Evolutionary conservation across 2,329 filamentous ascomycete species (phyloP), one percentile per base, ranked within the genome.

Genomic region (Stenocarpella maydis): DNA sequence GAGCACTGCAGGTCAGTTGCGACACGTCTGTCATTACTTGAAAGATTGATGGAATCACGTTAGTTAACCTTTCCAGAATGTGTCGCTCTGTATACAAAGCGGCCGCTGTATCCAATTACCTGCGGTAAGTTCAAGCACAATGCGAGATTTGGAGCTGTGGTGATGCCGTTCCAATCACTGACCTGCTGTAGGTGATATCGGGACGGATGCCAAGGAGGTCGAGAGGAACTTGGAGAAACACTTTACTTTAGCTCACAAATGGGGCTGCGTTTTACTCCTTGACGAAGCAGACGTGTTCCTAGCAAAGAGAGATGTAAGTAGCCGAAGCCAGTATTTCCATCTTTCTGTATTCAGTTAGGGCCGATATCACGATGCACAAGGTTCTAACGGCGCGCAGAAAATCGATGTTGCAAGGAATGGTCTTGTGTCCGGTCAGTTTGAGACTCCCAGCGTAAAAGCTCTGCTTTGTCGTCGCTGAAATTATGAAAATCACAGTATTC

Each of bases 391-490:
- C n/a, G n/a, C n/a, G n/a, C n/a, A n/a, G n/a, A 45, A 45, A n/a
- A 73, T 72, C 7, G 74, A 77, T 26, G 41, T 76, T n/a, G 63
- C 73, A 43, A 72, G 78, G 8, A 81, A 81, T 31, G 73, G 72
- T 8, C 69, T 53, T 34, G 47, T 55, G 6, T 19, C 49, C 26
- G n/a, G n/a, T n/a, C n/a, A n/a, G n/a, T n/a, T n/a, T n/a, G n/a
- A n/a, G n/a, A n/a, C n/a, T n/a, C n/a, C n/a, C n/a, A n/a, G n/a
- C n/a, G n/a, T n/a, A n/a, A n/a, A n/a, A n/a, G n/a, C n/a, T n/a
- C n/a, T n/a, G n/a, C n/a, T n/a, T n/a, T n/a, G n/a, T n/a, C n/a
- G n/a, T n/a, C n/a, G n/a, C n/a, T n/a, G n/a, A n/a, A n/a, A n/a
- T n/a, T n/a, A n/a, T n/a, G n/a, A n/a, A n/a, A n/a, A n/a, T n/a